Conservation (phyloP, 2,329 filamentous ascomycete species). For the Ramichloridium luteum region DNA sequence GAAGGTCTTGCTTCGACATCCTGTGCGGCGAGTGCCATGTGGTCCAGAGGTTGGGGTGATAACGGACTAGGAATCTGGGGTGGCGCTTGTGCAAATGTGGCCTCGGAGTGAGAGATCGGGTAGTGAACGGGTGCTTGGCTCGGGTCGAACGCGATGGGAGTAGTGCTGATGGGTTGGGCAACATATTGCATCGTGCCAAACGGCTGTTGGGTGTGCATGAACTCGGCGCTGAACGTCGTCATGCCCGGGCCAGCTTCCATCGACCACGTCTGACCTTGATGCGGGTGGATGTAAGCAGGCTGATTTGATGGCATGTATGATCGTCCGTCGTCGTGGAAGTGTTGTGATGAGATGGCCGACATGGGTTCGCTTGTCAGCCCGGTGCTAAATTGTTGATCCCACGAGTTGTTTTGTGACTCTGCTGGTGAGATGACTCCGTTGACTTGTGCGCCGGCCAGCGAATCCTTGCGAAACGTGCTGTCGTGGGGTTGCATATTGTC, state of each 20-base stretch:
- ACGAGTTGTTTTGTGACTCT: conserved; percentile 16
- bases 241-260: neutral
- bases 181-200: neutral
- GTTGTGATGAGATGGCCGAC: conserved; percentile 11
- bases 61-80: too few relatives aligned
- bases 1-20: conserved; percentile 11
- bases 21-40: neutral
- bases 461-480: conserved; percentile 22
- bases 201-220: neutral
- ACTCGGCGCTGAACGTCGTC: neutral
- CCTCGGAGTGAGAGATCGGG: too few relatives aligned
- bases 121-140: too few relatives aligned
- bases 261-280: conserved; percentile 28
- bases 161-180: neutral
- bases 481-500: conserved; percentile 22
- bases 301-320: conserved; percentile 24
- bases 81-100: too few relatives aligned
- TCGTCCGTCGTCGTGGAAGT: conserved; percentile 16
- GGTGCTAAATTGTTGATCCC: conserved; percentile 19
- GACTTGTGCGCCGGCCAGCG: conserved; percentile 22
- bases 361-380: conserved; percentile 11
- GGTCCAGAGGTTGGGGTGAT: neutral
- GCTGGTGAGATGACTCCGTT: conserved; percentile 22
- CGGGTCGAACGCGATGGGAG: neutral
- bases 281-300: conserved; percentile 55